Base-by-base conservation (phyloP, 2,329 filamentous ascomycete species). In the Sporothrix brasiliensis region DNA sequence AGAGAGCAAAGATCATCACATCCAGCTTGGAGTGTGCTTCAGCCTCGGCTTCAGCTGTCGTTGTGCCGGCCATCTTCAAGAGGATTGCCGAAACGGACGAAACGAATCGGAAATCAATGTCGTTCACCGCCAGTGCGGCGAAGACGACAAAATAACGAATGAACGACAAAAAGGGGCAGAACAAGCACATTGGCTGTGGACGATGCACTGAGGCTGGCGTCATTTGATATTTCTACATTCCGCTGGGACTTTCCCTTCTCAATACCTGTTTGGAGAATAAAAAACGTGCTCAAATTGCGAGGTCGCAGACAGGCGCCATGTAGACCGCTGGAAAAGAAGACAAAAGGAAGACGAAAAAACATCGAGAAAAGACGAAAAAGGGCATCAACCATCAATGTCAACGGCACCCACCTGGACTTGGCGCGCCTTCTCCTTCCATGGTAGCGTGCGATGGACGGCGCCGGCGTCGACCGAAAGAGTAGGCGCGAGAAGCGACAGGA, bases 391-490 rank as follows among this genome's bases (percentile, higher is more conserved):
- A 49, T 13, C 47, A 49, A 16, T 6, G 14, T 7, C 9, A 53
- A 24, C 50, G 11, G 50, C 50, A 24, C 6, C 6, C 52, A 14
- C 30, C 54, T 41, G 30, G 30, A 16, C 9, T 41, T 41, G 13
- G 30, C 39, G 49, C 58, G 41, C 58, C 58, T 27, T 47, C 58
- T n/a, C 21, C 21, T 63, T 63, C 58, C 39, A 63, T 63, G 14
- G 24, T 63, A 63, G 58, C 58, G 58, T 63, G 21, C 58, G 39
- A 61, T 44, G 58, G 6, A 39, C 39, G n/a, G n/a, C 41, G 39
- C 39, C 39, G 21, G 58, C 39, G 58, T 39, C 39, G 39, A 63
- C 58, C 58, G 58, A 63, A 63, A 44, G 21, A 63, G 58, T 47
- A 19, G n/a, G 58, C 58, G 58, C 39, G 58, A 34, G 6, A 61